Evolutionary conservation across 83 land plant genomes (phyloP).

Genomic region (Picea mariana): DNA sequence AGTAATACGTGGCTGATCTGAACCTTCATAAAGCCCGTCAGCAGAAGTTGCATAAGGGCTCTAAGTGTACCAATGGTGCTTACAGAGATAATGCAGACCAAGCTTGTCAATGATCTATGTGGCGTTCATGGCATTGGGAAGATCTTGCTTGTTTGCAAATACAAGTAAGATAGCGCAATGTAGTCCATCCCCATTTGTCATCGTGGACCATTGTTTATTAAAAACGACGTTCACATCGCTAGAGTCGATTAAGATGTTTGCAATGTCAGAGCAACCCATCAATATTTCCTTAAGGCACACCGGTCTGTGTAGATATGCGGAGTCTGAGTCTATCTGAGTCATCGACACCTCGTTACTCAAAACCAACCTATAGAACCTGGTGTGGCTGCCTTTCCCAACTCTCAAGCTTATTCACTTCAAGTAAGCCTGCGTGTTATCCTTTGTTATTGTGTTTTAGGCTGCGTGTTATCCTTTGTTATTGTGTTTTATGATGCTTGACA

Average conservation of each 20-base stretch:
- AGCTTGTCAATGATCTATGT: too few relatives aligned
- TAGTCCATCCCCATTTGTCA: constrained; percentile 19
- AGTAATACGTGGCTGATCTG: too few relatives aligned
- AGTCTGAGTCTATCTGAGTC: constrained; percentile 40
- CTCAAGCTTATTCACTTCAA: constrained; percentile 19
- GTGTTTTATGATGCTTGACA: too few relatives aligned
- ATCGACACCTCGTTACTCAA: constrained; percentile 44
- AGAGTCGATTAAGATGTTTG: constrained; percentile 13
- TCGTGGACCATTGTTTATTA: constrained; percentile 47
- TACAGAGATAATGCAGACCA: too few relatives aligned
- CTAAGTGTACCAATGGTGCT: too few relatives aligned
- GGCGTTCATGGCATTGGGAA: too few relatives aligned
- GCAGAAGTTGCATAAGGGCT: too few relatives aligned
- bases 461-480: too few relatives aligned
- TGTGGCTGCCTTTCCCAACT: constrained; percentile 29
- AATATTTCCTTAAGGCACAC: background rate
- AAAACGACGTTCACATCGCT: constrained; percentile 16
- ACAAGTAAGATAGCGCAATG: too few relatives aligned
- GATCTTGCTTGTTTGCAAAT: too few relatives aligned
- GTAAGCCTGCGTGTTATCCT: constrained; percentile 45
- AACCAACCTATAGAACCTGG: constrained; percentile 42
- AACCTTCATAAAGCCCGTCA: too few relatives aligned
- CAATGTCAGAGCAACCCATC: constrained; percentile 21
- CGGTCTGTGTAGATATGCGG: constrained; percentile 15
- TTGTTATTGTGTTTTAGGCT: constrained; percentile 21